A percentile compares a stretch with the other conserved stretches of the same genome.
These are phyloP conservation scores for Lindgomyces ingoldianus DNA, from an alignment of 495 filamentous ascomycete species.

Conservation along the genomic window DNA sequence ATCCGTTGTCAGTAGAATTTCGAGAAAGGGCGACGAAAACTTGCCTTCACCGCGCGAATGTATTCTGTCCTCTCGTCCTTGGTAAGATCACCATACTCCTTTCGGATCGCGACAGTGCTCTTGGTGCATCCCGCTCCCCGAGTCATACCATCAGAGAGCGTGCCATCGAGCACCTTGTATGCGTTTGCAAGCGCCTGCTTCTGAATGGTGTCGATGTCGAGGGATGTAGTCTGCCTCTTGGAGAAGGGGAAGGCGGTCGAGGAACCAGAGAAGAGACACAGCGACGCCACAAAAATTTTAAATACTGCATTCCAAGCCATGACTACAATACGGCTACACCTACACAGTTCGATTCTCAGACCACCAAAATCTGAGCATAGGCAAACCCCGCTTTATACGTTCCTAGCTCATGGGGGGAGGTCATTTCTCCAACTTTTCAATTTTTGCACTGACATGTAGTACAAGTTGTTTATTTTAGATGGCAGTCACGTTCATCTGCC, in stretches of 20 bases:
- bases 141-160: constrained; percentile 29
- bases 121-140: constrained; percentile 16
- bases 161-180: constrained; percentile 29
- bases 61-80: constrained; percentile 34
- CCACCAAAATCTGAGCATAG: not conserved
- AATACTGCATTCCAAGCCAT: constrained; percentile 24
- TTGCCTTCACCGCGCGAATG: constrained; percentile 28
- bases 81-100: constrained; percentile 34
- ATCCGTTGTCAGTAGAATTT: not conserved
- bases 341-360: constrained; percentile 6
- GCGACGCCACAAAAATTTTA: constrained; percentile 25
- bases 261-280: constrained; percentile 27
- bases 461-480: constrained; percentile 25
- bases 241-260: constrained; percentile 3
- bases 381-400: constrained; percentile 21
- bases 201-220: constrained; percentile 21
- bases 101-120: constrained; percentile 26
- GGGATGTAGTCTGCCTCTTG: constrained; percentile 26
- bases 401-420: not conserved
- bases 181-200: constrained; percentile 29
- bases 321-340: not conserved
- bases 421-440: not conserved
- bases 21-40: not conserved
- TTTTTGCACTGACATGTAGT: constrained; percentile 4
- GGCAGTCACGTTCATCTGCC: constrained; percentile 9